phyloP scores from a whole-genome alignment of 306 rosid species.

The Cicer chorassanicum region DNA sequence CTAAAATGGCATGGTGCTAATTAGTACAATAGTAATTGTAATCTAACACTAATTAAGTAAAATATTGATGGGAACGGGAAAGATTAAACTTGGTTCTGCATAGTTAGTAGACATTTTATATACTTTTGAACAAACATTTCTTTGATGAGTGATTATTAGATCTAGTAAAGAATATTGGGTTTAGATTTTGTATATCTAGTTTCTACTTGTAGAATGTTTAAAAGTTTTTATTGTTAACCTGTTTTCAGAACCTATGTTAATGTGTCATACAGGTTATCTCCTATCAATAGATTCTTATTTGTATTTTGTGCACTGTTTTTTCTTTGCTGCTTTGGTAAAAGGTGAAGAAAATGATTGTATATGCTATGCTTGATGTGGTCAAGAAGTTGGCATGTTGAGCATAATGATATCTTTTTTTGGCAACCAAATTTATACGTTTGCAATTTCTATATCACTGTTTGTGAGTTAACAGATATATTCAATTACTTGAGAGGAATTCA shows the following conservation, averaged over 20 bases:
- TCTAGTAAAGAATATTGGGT: neutral
- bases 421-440: too few relatives aligned
- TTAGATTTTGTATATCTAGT: neutral
- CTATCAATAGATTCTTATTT: neutral
- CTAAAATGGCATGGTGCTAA: neutral
- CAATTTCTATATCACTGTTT: too few relatives aligned
- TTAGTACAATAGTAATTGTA: neutral
- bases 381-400: constrained; percentile 14
- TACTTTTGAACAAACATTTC: neutral
- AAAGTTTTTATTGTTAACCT: neutral
- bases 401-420: too few relatives aligned
- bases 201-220: neutral
- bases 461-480: too few relatives aligned
- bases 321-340: too few relatives aligned
- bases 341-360: neutral
- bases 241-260: neutral
- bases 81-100: neutral
- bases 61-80: neutral
- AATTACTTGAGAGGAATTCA: constrained; percentile 70
- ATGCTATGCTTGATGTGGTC: constrained; percentile 51
- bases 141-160: neutral
- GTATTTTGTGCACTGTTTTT: neutral
- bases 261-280: neutral
- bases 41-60: neutral
- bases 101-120: neutral